phyloP scores from a whole-genome alignment of 2,329 filamentous ascomycete species.

The Verticillium nonalfalfae region DNA sequence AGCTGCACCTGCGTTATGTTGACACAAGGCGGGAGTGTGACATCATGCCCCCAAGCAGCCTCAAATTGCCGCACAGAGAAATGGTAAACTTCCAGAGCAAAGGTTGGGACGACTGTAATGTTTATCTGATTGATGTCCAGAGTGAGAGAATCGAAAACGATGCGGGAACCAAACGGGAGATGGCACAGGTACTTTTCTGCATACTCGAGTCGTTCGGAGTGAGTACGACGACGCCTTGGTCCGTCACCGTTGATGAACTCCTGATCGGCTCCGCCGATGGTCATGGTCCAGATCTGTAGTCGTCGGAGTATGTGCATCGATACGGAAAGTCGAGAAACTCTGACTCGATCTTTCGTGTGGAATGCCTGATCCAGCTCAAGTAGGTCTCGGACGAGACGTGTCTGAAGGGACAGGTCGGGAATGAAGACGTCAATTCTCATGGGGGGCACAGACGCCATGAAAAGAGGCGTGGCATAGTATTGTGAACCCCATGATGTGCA shows the following conservation, averaged over 20 bases:
- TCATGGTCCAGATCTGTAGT: conserved; percentile 43
- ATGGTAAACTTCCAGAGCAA: conserved; percentile 47
- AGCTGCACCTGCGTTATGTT: conserved; percentile 45
- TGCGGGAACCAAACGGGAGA: conserved; percentile 50
- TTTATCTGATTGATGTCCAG: conserved; percentile 37
- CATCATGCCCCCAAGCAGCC: conserved; percentile 33
- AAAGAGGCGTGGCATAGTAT: conserved; percentile 49
- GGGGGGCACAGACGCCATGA: conserved; percentile 37
- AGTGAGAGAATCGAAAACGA: conserved; percentile 46
- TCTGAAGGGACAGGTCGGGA: conserved; percentile 38
- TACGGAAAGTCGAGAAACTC: conserved; percentile 43
- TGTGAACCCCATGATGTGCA: conserved; percentile 51
- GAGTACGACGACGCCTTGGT: conserved; percentile 4
- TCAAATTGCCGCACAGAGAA: conserved; percentile 34
- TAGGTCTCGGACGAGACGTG: conserved; percentile 32
- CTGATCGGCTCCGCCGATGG: conserved; percentile 15
- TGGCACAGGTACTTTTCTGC: conserved; percentile 29
- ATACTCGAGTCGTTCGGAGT: not conserved
- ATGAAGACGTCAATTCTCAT: conserved; percentile 54
- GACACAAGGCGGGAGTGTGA: conserved; percentile 36
- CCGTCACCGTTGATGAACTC: not conserved
- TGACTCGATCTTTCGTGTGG: conserved; percentile 43
- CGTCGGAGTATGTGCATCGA: conserved; percentile 47
- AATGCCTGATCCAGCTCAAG: conserved; percentile 47
- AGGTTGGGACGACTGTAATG: conserved; percentile 40